Base-by-base conservation (phyloP, 177 flowering plant genomes). In the Tripterygium wilfordii region DNA sequence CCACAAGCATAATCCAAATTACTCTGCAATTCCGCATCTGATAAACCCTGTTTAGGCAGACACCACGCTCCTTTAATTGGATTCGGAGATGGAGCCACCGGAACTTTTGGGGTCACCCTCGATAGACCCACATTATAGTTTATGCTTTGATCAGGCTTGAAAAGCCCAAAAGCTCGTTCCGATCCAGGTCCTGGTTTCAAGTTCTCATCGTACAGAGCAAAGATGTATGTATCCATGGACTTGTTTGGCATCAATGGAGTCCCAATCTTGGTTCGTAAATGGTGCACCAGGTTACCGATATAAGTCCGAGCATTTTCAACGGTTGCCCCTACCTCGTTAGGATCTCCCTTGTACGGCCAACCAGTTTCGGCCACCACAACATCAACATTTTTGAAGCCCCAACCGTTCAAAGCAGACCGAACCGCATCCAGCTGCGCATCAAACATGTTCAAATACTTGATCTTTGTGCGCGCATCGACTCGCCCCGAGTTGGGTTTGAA, bases 361-460 rank as follows among this genome's bases (percentile, higher is more conserved):
- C 99, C 99, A 1, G 99, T 94, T 71, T 94, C 99, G 0, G 99
- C 95, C 15, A 89, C 85, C 54, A 85, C 85, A 18, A 92, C 81
- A 63, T 89, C 95, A 15, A 92, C 76, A 42, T 65, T 72, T 61
- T 72, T 71, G 48, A 66, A 79, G 10, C 81, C 89, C 75, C 74
- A 52, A 1, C 77, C 38, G 37, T 73, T 68, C 57, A 92, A 51
- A 0, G 96, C 99, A 19, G 95, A 70, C n/a, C 65, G 60, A 1
- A 87, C 63, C 0, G 97, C 95, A 66, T 94, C 99, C 45, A 91
- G 78, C 94, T 88, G 69, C 56, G 98, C 95, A 54, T 91, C 96
- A 43, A 85, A 88, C 98, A 88, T 91, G 70, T 88, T 91, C 62
- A 53, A 75, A 70, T 88, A 91, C 19, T 72, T 78, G 65, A 88